Evolutionary conservation across 2,329 filamentous ascomycete genomes (phyloP).

Genomic region (Epichloe amarillans): DNA sequence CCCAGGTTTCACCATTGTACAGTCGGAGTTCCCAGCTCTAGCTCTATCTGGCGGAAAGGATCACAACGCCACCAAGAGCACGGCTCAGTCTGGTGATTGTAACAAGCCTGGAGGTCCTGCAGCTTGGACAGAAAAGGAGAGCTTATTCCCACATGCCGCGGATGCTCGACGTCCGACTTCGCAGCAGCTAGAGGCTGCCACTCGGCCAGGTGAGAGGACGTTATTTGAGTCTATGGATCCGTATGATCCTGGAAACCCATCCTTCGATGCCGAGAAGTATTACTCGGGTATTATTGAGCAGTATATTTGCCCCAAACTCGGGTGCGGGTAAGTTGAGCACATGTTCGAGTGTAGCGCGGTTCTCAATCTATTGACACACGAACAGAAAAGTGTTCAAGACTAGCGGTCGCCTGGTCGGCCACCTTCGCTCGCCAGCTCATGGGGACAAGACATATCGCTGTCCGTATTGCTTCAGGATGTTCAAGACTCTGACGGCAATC

Average conservation of each 20-base stretch:
- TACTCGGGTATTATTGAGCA: conserved; percentile 25
- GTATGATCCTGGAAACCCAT: conserved; percentile 31
- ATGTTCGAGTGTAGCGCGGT: not conserved
- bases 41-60: not conserved
- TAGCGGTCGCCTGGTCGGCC: conserved; percentile 19
- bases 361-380: not conserved
- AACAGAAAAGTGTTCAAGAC: conserved; percentile 28
- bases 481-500: conserved; percentile 28
- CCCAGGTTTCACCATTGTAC: not conserved
- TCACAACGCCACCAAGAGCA: not conserved
- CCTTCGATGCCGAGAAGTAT: conserved; percentile 36
- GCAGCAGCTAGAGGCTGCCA: conserved; percentile 9
- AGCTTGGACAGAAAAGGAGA: not conserved
- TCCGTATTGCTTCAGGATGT: conserved; percentile 29
- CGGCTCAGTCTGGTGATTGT: not conserved
- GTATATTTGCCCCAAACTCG: conserved; percentile 39
- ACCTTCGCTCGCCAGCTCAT: conserved; percentile 33
- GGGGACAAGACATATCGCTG: conserved; percentile 23
- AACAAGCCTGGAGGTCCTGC: not conserved
- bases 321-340: conserved; percentile 33
- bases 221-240: conserved; percentile 11
- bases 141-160: conserved; percentile 5
- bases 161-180: conserved; percentile 9
- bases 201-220: conserved; percentile 7
- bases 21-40: not conserved